These are phyloP conservation scores for Ogataea saltuana DNA, from an alignment of 805 yeast genomes.

Conservation along the genomic window DNA sequence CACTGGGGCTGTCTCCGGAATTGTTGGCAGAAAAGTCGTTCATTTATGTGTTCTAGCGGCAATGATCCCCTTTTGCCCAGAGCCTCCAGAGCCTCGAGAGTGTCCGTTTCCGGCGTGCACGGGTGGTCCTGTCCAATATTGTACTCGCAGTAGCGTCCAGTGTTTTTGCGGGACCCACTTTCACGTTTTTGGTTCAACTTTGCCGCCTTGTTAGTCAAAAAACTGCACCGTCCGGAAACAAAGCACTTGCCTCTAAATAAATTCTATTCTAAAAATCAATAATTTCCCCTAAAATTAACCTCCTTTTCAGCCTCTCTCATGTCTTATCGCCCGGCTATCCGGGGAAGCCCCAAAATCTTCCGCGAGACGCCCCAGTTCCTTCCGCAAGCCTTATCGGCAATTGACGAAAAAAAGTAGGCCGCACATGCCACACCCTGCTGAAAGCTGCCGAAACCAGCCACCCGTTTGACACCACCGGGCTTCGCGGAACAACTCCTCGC, in stretches of 20 bases:
- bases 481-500: too few relatives aligned
- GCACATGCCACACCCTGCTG: too few relatives aligned
- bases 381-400: not conserved
- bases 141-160: too few relatives aligned
- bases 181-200: too few relatives aligned
- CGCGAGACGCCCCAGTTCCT: not conserved
- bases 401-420: not conserved
- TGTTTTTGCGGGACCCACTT: too few relatives aligned
- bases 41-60: constrained; percentile 3
- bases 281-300: not conserved
- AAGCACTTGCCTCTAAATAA: not conserved
- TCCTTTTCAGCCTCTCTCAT: constrained; percentile 2
- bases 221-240: too few relatives aligned
- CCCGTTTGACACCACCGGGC: too few relatives aligned
- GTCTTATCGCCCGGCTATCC: constrained; percentile 8
- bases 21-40: constrained; percentile 6
- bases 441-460: too few relatives aligned
- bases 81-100: not conserved
- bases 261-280: not conserved
- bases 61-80: not conserved
- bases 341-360: constrained; percentile 6
- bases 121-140: too few relatives aligned
- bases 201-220: too few relatives aligned
- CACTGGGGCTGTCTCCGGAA: constrained; percentile 5
- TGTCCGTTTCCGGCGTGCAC: not conserved